phyloP scores from a whole-genome alignment of 495 filamentous ascomycete species.

The Poronia punctata region DNA sequence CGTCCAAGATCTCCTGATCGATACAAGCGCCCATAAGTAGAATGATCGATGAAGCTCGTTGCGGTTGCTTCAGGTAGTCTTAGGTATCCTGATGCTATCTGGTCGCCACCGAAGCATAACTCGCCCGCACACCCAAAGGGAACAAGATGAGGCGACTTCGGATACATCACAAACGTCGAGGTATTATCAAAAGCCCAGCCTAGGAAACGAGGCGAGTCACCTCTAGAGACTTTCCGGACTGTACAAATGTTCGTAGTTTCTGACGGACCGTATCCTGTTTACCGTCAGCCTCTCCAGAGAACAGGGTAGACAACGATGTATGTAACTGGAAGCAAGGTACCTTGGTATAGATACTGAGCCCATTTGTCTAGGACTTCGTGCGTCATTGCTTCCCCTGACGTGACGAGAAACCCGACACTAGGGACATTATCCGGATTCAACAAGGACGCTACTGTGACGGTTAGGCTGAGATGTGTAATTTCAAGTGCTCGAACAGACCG shows the following conservation, averaged over 20 bases:
- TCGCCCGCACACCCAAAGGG: constrained; percentile 68
- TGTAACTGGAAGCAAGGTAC: too few species aligned
- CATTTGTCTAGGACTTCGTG: constrained; percentile 57
- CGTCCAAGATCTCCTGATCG: constrained; percentile 66
- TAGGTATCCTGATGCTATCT: constrained; percentile 69
- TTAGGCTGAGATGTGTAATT: constrained; percentile 71
- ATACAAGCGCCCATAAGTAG: constrained; percentile 59
- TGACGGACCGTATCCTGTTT: constrained; percentile 57
- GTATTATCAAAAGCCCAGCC: constrained; percentile 63
- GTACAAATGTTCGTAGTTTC: constrained; percentile 74
- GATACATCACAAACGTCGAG: constrained; percentile 57
- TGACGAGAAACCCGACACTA: constrained; percentile 57
- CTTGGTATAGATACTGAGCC: constrained; percentile 62
- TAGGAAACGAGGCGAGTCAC: constrained; percentile 49
- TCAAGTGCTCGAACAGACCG: constrained; percentile 45
- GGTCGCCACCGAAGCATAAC: constrained; percentile 76
- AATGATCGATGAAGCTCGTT: constrained; percentile 58
- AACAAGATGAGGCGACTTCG: constrained; percentile 35
- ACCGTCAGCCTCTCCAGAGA: too few species aligned
- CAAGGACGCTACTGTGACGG: constrained; percentile 66
- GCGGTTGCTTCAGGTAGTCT: constrained; percentile 47
- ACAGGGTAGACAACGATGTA: too few species aligned
- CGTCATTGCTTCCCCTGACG: constrained; percentile 64
- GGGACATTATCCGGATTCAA: constrained; percentile 57
- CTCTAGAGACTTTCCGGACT: constrained; percentile 44